Base-by-base conservation (phyloP, 805 yeast genomes). In the Kluyveromyces starmeri region DNA sequence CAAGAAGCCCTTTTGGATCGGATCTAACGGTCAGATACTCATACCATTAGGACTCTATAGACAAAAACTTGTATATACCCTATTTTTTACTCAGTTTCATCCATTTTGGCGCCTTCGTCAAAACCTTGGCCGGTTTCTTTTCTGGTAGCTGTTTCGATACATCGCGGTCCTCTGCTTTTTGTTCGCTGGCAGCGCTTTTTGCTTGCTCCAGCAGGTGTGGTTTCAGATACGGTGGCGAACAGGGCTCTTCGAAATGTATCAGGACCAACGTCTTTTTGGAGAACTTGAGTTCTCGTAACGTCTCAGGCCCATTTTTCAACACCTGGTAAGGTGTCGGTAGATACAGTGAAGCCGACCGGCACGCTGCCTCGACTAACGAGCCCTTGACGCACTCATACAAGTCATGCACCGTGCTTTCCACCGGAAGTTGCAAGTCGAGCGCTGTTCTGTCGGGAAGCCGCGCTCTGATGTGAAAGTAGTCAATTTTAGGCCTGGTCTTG, bases 371-470 rank as follows among this genome's bases (percentile, higher is more conserved):
- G 3, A 51, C 37, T 6, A 70, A 32, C 37, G 53, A 41, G 36
- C 58, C 30, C 27, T 43, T 27, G 4, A 62, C 53, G 22, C 47
- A 41, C 0, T 42, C 37, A 37, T 65, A 64, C 5, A 65, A 41
- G 7, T 45, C 47, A 0, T 28, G 12, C 30, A 59, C 47, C 1
- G 70, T 65, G 32, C 73, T 73, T 1, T 46, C 44, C 5, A 73
- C 64, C 8, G 49, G 47, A 42, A 78, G 69, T n/a, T 58, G 62
- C 12, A 72, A 59, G 43, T 78, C 76, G 1, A 78, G 48, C 15
- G 59, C 60, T 3, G 67, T 61, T 36, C 67, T 64, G 50, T 78
- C 82, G 1, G 83, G 83, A 39, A 79, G 70, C 35, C 70, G 62
- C 8, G 78, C 46, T 37, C 84, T 61, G 2, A 78, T 50, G 6